These are phyloP conservation scores for Talaromyces marneffei DNA, from an alignment of 2,329 filamentous ascomycete genomes.

Conservation along the genomic window DNA sequence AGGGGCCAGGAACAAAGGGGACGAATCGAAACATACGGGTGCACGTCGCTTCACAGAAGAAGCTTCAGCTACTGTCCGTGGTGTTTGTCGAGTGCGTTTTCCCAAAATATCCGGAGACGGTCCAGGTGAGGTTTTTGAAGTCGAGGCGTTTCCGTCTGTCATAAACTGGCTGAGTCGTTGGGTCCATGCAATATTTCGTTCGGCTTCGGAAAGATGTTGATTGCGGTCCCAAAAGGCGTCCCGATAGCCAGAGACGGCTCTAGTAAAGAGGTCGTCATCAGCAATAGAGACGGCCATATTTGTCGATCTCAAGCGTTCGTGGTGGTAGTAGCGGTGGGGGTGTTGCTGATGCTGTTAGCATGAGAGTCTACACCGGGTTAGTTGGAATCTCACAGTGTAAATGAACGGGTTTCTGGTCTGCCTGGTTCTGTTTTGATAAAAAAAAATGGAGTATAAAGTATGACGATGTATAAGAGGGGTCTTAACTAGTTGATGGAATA, in stretches of 20 bases:
- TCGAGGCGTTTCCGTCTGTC: constrained; percentile 21
- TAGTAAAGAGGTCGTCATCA: constrained; percentile 37
- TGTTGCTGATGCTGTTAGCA: neutral
- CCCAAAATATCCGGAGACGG: constrained; percentile 30
- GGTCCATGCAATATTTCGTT: constrained; percentile 39
- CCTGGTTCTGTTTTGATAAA: neutral
- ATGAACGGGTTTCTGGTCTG: neutral
- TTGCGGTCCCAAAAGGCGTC: constrained; percentile 38
- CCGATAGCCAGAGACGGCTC: constrained; percentile 38
- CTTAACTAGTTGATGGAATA: neutral
- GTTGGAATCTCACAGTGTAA: neutral
- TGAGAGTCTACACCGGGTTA: neutral
- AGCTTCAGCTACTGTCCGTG: constrained; percentile 35
- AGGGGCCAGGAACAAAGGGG: constrained; percentile 18
- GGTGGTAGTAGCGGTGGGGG: too few species aligned
- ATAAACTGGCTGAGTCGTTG: constrained; percentile 36
- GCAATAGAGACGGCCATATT: constrained; percentile 32
- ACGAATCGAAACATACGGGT: constrained; percentile 34
- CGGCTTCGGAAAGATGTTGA: constrained; percentile 36
- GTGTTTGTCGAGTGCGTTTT: constrained; percentile 40
- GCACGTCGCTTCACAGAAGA: constrained; percentile 40
- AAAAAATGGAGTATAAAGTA: neutral
- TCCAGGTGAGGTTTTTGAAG: constrained; percentile 16
- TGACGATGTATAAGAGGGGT: neutral
- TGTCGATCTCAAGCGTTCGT: too few species aligned